Evolutionary conservation across 75 land plant genomes (phyloP).

Genomic region (Chamaecyparis obtusa): DNA sequence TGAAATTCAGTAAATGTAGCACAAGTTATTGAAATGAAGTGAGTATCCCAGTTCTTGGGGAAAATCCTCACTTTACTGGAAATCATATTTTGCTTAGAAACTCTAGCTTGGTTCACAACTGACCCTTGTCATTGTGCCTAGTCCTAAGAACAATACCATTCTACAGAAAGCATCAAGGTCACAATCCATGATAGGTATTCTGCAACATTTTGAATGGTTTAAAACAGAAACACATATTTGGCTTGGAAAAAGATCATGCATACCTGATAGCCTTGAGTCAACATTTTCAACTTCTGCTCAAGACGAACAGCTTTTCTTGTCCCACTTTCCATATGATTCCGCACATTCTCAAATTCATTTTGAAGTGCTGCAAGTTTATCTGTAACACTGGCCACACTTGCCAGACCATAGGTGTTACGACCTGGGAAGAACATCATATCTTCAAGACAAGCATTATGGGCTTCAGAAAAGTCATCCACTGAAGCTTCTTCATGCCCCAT

Average conservation of each 20-base stretch:
- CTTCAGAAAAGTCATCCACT: slow-evolving; percentile 81
- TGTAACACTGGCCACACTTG: slow-evolving; percentile 74
- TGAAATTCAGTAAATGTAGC: neutral
- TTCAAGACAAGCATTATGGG: slow-evolving; percentile 70
- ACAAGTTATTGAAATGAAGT: too few relatives aligned
- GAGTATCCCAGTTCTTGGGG: too few relatives aligned
- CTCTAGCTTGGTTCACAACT: neutral
- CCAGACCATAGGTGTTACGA: slow-evolving; percentile 68
- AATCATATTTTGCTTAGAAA: neutral
- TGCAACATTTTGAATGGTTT: neutral
- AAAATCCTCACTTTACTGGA: neutral
- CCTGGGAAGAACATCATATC: slow-evolving; percentile 90
- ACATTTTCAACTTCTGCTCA: slow-evolving; percentile 82
- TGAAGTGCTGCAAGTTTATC: slow-evolving; percentile 79
- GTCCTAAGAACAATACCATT: neutral
- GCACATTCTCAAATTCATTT: slow-evolving; percentile 80
- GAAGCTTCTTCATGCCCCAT: slow-evolving; percentile 90
- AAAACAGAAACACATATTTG: neutral
- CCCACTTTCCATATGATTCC: slow-evolving; percentile 82
- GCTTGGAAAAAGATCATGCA: neutral
- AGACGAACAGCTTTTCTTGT: slow-evolving; percentile 61
- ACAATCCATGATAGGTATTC: neutral
- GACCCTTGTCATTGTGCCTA: neutral
- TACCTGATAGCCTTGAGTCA: slow-evolving; percentile 93
- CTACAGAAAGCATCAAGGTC: neutral